Evolutionary conservation across 148 eudicot species (phyloP).

Genomic region (Silene latifolia): DNA sequence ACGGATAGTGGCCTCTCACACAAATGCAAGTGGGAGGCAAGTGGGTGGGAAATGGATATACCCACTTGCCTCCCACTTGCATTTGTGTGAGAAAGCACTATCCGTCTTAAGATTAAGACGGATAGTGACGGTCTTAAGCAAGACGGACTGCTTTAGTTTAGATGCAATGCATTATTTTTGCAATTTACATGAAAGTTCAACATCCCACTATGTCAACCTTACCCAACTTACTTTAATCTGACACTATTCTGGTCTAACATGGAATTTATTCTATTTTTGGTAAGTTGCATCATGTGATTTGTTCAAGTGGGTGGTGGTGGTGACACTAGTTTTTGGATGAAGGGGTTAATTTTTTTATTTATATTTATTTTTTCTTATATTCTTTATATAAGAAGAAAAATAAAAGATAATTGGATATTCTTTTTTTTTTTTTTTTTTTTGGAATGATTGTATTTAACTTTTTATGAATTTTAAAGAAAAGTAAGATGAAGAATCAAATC

Average conservation of each 20-base stretch:
- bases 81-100: too few species aligned
- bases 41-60: too few species aligned
- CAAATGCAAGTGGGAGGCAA: too few species aligned
- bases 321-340: constrained; percentile 5
- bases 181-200: constrained; percentile 15
- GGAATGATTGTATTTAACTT: too few species aligned
- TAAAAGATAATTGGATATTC: not conserved
- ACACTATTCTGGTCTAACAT: not conserved
- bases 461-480: not conserved
- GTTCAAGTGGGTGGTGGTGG: constrained; percentile 18
- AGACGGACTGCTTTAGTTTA: not conserved
- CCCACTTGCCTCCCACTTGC: too few species aligned
- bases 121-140: too few species aligned
- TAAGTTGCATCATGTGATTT: constrained; percentile 20
- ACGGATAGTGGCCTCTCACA: too few species aligned
- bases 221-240: constrained; percentile 13
- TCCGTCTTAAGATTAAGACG: too few species aligned
- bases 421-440: not conserved
- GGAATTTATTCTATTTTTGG: constrained; percentile 29
- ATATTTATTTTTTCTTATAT: not conserved
- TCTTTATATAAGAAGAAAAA: not conserved
- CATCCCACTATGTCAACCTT: constrained; percentile 17
- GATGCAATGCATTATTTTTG: not conserved
- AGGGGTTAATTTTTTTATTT: not conserved
- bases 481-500: constrained; percentile 15